Percentiles rank a stretch among this genome's conserved stretches.
Evolutionary conservation across 306 rosid genomes (phyloP).

Genomic region (Alnus glutinosa): DNA sequence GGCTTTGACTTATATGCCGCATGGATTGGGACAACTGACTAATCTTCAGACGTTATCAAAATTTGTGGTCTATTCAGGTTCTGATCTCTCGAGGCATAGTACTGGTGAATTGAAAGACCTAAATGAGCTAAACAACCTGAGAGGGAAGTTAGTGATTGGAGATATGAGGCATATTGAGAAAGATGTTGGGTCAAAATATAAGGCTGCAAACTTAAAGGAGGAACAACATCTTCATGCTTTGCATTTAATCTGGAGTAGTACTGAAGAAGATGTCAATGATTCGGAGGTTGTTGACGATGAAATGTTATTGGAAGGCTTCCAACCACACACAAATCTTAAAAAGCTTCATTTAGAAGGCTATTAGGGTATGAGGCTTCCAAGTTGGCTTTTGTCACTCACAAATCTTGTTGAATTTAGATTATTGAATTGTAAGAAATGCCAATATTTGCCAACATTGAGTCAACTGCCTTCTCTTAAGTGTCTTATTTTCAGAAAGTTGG

Average conservation of each 20-base stretch:
- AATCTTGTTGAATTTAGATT: conserved; percentile 18
- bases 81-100: not conserved
- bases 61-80: not conserved
- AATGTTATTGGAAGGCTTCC: not conserved
- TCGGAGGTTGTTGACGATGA: not conserved
- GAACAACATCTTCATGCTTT: not conserved
- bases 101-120: conserved; percentile 1
- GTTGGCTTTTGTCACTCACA: not conserved
- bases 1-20: conserved; percentile 6
- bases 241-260: conserved; percentile 1
- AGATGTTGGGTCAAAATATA: fast-evolving
- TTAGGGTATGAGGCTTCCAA: not conserved
- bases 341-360: not conserved
- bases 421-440: not conserved
- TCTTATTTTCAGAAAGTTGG: conserved; percentile 6
- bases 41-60: conserved; percentile 10
- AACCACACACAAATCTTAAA: not conserved
- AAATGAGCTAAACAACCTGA: not conserved
- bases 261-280: not conserved
- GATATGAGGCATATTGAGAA: not conserved
- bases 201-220: not conserved
- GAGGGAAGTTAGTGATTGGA: conserved; percentile 1
- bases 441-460: not conserved
- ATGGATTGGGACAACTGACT: not conserved
- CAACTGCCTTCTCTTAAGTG: not conserved